phyloP scores from a whole-genome alignment of 306 rosid genomes.

The Albizia julibrissin region DNA sequence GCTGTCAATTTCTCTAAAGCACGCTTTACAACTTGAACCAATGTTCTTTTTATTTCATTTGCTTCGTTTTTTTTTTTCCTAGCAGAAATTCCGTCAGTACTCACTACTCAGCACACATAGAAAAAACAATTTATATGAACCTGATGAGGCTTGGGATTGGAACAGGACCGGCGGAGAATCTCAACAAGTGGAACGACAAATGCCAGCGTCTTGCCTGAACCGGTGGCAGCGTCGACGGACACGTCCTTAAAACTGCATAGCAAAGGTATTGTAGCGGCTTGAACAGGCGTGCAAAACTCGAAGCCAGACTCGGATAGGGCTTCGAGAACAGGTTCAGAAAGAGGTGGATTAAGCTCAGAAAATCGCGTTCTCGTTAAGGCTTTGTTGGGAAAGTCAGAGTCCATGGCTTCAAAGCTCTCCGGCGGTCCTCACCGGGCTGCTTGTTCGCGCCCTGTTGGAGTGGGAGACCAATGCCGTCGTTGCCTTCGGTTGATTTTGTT shows the following conservation, averaged over 20 bases:
- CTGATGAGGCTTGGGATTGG: conserved; percentile 77
- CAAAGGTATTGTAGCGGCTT: conserved; percentile 89
- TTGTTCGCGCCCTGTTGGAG: too few relatives aligned
- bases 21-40: background rate
- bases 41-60: background rate
- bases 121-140: conserved; percentile 32
- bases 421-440: background rate
- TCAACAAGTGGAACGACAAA: conserved; percentile 87
- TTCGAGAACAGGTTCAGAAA: conserved; percentile 62
- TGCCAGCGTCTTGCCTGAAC: conserved; percentile 92
- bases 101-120: background rate
- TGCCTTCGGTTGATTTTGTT: background rate
- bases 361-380: conserved; percentile 82
- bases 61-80: background rate
- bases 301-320: conserved; percentile 59
- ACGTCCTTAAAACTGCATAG: conserved; percentile 88
- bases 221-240: conserved; percentile 98
- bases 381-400: conserved; percentile 46
- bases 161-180: conserved; percentile 69
- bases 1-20: background rate
- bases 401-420: conserved; percentile 43
- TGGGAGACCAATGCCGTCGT: background rate
- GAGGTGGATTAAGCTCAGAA: conserved; percentile 74
- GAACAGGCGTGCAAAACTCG: conserved; percentile 92
- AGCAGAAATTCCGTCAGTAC: background rate